Base-by-base conservation (phyloP, 2,329 filamentous ascomycete genomes). In the Thermoascus crustaceus region DNA sequence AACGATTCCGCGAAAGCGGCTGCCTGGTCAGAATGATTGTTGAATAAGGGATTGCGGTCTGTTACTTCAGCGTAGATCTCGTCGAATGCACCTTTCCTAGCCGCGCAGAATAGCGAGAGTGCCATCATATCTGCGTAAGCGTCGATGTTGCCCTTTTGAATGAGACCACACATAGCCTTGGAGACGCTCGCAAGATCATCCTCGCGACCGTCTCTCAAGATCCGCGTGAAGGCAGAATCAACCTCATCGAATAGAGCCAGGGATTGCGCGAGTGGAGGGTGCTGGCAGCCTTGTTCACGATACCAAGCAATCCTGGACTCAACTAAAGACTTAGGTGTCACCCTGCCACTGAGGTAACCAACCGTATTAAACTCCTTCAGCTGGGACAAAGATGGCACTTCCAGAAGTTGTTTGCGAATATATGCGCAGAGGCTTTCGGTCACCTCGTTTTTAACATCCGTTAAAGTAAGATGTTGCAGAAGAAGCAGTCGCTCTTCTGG, bases 1-100 rank as follows among this genome's bases (percentile, higher is more conserved):
- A 77, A 80, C 0, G 77, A 68, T 49, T 80, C 76, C 1, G 76
- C 71, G 46, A 80, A 80, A 5, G 74, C 74, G 20, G 75, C 76
- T 9, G 76, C 75, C 51, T 80, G 76, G 38, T 80, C 76, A 2
- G 74, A 63, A 37, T 77, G 75, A 13, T 70, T 65, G 35, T 77
- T 73, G 53, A 77, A 76, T 7, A 78, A 58, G 0, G 75, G 76
- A 45, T 77, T 78, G 5, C 75, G 64, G 47, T 80, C 76, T 0
- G 72, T 75, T 1, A 77, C 72, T 50, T 80, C 76, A 8, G 75
- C 60, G 46, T 78, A 80, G 0, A 80, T 72, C 39, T 80, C 75
- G 40, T 79, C 74, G 27, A 79, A 70, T 0, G 70, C 75, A 4
- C 66, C 61, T 45, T 71, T 73, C 16, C 74, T 63, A 18, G 75